Evolutionary conservation across 2,329 filamentous ascomycete species (phyloP).

Genomic region (Xylariales sp.): DNA sequence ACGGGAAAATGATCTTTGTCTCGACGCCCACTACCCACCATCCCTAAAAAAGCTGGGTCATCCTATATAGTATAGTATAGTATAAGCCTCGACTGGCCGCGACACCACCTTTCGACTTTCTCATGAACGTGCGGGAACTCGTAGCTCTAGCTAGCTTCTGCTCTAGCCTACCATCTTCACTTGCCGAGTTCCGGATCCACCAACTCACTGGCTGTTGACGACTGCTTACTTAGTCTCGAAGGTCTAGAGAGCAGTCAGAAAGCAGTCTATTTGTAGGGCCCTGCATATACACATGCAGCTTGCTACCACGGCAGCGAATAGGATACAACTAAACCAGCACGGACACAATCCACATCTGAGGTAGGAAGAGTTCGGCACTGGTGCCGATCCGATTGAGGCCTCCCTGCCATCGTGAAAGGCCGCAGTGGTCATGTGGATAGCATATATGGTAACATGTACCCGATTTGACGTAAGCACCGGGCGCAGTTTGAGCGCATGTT

Average conservation of each 20-base stretch:
- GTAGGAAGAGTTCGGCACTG: background rate
- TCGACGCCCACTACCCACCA: constrained; percentile 1
- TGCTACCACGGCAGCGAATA: constrained; percentile 6
- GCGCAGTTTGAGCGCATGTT: constrained; percentile 20
- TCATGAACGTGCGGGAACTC: constrained; percentile 10
- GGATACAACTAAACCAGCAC: background rate
- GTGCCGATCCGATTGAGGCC: constrained; percentile 11
- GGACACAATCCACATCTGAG: background rate
- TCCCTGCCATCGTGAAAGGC: constrained; percentile 17
- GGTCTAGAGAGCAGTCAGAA: background rate
- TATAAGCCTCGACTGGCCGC: background rate
- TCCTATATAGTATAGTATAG: background rate
- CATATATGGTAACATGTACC: background rate
- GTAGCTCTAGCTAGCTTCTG: background rate
- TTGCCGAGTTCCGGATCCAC: constrained; percentile 29
- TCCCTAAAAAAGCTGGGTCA: background rate
- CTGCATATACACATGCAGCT: constrained; percentile 17
- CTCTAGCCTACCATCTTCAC: background rate
- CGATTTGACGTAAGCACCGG: constrained; percentile 30
- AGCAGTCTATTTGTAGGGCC: background rate
- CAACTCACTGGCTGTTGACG: constrained; percentile 6
- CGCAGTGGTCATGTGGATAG: constrained; percentile 24
- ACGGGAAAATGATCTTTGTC: background rate
- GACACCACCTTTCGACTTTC: background rate
- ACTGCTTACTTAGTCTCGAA: constrained; percentile 1